A percentile compares a stretch with the other conserved stretches of the same genome.
Conservation (phyloP, 192 early-diverging fungal genomes). For the Thamnidium elegans region DNA sequence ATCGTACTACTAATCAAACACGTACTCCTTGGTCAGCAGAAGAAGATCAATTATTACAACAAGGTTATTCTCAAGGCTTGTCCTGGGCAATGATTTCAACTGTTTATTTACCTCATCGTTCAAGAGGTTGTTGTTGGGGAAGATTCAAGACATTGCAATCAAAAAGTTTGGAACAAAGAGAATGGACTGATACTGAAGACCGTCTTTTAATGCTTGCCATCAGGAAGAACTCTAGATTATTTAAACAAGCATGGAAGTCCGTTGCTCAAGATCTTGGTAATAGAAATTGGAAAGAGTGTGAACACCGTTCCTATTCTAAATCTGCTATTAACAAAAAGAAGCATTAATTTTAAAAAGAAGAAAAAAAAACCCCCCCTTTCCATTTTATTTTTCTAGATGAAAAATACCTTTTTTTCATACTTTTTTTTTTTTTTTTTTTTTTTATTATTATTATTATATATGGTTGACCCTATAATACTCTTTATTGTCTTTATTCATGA, state of each 20-base stretch:
- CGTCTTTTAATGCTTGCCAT: constrained; percentile 10
- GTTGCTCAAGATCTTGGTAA: constrained; percentile 19
- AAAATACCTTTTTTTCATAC: background rate
- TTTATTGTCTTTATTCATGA: no score
- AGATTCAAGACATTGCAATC: constrained; percentile 30
- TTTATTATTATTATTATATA: background rate
- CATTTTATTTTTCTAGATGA: background rate
- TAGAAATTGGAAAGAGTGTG: constrained; percentile 27
- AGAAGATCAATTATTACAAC: constrained; percentile 25
- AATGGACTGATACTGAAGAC: constrained; percentile 26
- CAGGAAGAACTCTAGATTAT: constrained; percentile 22
- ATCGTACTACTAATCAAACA: constrained; percentile 4
- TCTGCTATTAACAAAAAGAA: constrained; percentile 1
- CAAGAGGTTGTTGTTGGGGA: constrained; percentile 31
- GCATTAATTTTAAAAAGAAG: background rate
- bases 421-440: background rate
- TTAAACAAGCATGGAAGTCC: constrained; percentile 29
- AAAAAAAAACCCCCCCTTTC: background rate
- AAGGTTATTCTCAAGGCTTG: constrained; percentile 26
- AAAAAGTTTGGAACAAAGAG: constrained; percentile 17
- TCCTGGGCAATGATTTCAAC: constrained; percentile 31
- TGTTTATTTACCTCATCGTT: constrained; percentile 23
- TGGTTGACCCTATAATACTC: no score
- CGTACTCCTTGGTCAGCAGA: constrained; percentile 26
- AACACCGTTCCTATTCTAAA: constrained; percentile 2